Percentiles rank a stretch among this genome's conserved stretches.
phyloP scores from a whole-genome alignment of 23 red algal genomes.

The Rhodosorus marinus region DNA sequence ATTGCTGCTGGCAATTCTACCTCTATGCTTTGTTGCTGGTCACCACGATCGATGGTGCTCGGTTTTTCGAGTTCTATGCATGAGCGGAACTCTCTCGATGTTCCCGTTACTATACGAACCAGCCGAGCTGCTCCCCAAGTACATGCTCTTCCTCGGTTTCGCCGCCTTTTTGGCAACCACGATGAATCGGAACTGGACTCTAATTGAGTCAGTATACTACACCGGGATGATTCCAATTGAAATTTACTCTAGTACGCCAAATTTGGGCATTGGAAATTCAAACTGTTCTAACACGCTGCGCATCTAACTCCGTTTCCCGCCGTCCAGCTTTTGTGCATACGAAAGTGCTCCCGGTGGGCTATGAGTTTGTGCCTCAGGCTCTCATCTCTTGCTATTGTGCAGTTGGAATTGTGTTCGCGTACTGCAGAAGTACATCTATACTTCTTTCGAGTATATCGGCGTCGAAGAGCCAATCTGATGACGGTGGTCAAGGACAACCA shows the following conservation, averaged over 20 bases:
- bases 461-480: too few relatives aligned
- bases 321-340: neutral
- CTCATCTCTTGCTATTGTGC: conserved; percentile 4
- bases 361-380: conserved; percentile 6
- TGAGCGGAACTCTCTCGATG: neutral
- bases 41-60: neutral
- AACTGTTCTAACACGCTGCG: too few relatives aligned
- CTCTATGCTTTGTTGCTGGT: neutral
- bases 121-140: neutral
- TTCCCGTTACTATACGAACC: conserved; percentile 5
- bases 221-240: conserved; percentile 1
- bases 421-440: too few relatives aligned
- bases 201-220: neutral
- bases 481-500: too few relatives aligned
- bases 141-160: neutral
- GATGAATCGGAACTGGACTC: neutral
- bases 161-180: neutral
- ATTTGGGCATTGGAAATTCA: too few relatives aligned
- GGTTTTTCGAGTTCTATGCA: neutral
- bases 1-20: neutral
- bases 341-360: neutral
- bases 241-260: neutral
- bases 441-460: too few relatives aligned
- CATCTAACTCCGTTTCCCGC: too few relatives aligned
- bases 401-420: conserved; percentile 3